Evolutionary conservation across 2,329 filamentous ascomycete species (phyloP), one percentile per base, ranked within the genome.

Genomic region (Passalora sequoiae): DNA sequence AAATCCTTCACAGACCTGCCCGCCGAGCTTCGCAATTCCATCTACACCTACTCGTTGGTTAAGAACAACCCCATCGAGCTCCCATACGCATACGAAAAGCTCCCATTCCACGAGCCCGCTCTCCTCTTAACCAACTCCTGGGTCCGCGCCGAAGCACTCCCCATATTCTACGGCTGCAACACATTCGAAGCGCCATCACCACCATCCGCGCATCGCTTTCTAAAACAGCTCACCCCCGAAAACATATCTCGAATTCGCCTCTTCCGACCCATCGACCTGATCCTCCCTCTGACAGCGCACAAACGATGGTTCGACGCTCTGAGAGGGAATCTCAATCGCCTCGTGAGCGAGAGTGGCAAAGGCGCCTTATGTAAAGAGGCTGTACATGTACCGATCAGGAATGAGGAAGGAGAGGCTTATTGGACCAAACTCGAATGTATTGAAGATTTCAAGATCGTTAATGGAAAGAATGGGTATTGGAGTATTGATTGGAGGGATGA

Each of bases 101-200:
- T 5, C 17, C 20, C 27, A 20, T 46, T 42, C 38, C 21, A 24
- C 13, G 49, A 51, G 32, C 51, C 51, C 2, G 38, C 51, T 4
- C 32, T 54, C 10, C 51, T 54, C 6, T 24, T 31, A 3, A 37
- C 44, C 1, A 46, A 25, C 12, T 40, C 36, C 33, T 38, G 37
- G 25, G 49, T 55, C 22, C 49, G 49, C 38, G 35, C 37, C 22
- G 52, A 55, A 47, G 52, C 50, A 16, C 40, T 44, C 2, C 44
- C 52, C 5, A 47, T 55, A 31, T 55, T 45, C 52, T 55, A 50
- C 33, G 50, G 47, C 37, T 38, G 42, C 45, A 55, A 55, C 39
- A 49, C 27, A 8, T 55, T 55, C 50, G 38, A 43, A 17, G 49
- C 48, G 3, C 50, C 50, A 6, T 44, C 38, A 2, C 50, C 47